phyloP scores from a whole-genome alignment of 176 grass and related monocot genomes.

The Zizania latifolia region DNA sequence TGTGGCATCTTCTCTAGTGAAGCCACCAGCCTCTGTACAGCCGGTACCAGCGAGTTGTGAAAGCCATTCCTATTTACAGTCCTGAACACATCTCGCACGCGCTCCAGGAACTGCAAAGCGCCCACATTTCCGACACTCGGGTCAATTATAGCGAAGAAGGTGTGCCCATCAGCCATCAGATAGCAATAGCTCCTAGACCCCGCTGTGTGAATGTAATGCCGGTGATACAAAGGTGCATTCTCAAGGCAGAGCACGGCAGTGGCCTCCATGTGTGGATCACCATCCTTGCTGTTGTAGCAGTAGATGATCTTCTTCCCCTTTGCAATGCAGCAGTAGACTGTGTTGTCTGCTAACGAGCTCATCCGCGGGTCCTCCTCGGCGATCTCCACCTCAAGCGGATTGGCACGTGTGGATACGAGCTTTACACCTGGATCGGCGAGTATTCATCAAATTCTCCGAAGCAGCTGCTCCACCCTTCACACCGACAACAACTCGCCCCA shows the following conservation, averaged over 20 bases:
- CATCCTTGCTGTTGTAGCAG: constrained; percentile 55
- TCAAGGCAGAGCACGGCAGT: constrained; percentile 60
- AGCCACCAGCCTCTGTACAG: constrained; percentile 62
- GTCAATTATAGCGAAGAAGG: constrained; percentile 83
- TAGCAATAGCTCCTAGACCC: constrained; percentile 60
- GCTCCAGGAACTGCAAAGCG: constrained; percentile 66
- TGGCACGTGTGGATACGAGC: constrained; percentile 48
- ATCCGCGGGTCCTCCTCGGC: constrained; percentile 45
- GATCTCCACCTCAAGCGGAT: constrained; percentile 60
- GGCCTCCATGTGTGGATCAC: constrained; percentile 44
- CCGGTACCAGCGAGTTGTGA: constrained; percentile 54
- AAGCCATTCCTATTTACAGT: constrained; percentile 32
- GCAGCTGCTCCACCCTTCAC: neutral
- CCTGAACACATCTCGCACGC: constrained; percentile 46
- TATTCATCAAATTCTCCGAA: constrained; percentile 62
- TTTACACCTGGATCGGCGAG: constrained; percentile 74
- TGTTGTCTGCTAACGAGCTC: constrained; percentile 68
- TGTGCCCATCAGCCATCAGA: constrained; percentile 53
- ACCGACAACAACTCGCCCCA: neutral
- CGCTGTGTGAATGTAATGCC: constrained; percentile 61
- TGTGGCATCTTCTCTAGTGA: constrained; percentile 86
- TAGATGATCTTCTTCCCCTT: constrained; percentile 57
- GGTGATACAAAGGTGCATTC: constrained; percentile 44
- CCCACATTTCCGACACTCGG: constrained; percentile 62
- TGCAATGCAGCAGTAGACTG: constrained; percentile 87